Base-by-base conservation (phyloP, 2,329 filamentous ascomycete species). In the Trichophyton schoenleinii region DNA sequence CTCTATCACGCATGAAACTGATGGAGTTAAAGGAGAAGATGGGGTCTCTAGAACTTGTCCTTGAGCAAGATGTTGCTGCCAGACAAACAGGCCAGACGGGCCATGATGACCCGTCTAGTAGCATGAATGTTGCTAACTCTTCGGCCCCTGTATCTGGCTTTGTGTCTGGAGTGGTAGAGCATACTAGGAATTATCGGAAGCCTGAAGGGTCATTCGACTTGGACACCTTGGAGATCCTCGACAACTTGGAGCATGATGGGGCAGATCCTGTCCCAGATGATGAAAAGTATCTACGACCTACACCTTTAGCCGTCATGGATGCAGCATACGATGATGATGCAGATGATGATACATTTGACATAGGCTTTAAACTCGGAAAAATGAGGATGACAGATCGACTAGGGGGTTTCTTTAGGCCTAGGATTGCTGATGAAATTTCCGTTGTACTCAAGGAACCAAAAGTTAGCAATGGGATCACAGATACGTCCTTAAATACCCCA, bases 21-120 rank as follows among this genome's bases (percentile, higher is more conserved):
- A 87, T 85, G 3, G 85, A 89, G 68, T 86, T 91, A 71, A 91
- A 91, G 74, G 87, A 91, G 71, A 86, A 87, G 72, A 87, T 90
- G 72, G 87, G 86, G 28, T 83, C 82, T 7, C 74, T 90, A 18
- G 87, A 90, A 73, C 79, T 83, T 60, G 82, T 85, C 61, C 77
- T 90, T 4, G 87, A 89, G 71, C 77, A 84, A 49, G 85, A 88
- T 70, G 81, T 87, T 34, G 83, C 82, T 15, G 79, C 80, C 61
- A 77, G 74, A 68, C 59, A 64, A 31, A 44, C 44, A 48, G 55
- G 20, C 1, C 18, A 44, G 20, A 49, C 46, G 13, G 48, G 52
- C 18, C 52, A 22, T 31, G 62, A 64, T 7, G 46, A 60, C 18
- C 22, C 55, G 9, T 38, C 34, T 13, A n/a, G n/a, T 44, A 57